These are phyloP conservation scores for Lotmaria passim DNA, from an alignment of 208 protist species.

Conservation along the genomic window DNA sequence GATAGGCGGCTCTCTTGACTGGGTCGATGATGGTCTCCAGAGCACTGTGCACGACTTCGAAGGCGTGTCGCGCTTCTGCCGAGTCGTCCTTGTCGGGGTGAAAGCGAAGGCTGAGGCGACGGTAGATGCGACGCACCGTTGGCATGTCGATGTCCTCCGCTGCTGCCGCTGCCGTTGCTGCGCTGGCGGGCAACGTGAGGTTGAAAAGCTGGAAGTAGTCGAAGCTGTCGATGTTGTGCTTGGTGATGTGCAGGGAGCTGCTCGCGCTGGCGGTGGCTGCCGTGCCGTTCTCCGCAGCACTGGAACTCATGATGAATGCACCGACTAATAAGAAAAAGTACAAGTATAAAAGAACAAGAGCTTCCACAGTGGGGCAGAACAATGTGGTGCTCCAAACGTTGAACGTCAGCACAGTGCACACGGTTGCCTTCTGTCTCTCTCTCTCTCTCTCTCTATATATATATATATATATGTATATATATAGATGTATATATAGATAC, in stretches of 20 bases:
- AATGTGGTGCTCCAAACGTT: no score
- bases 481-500: no score
- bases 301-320: constrained; percentile 3
- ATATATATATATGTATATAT: no score
- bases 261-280: not conserved
- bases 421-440: no score
- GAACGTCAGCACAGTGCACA: no score
- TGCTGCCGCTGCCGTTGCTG: not conserved
- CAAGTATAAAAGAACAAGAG: no score
- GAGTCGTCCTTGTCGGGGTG: constrained; percentile 88
- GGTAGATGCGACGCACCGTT: constrained; percentile 50
- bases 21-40: constrained; percentile 70
- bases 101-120: constrained; percentile 75
- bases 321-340: constrained; percentile 7
- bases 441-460: no score
- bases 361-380: no score
- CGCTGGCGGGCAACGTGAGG: constrained; percentile 18
- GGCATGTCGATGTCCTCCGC: constrained; percentile 25
- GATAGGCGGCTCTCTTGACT: constrained; percentile 43
- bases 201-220: constrained; percentile 76
- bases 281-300: not conserved
- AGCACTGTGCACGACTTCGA: constrained; percentile 65
- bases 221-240: constrained; percentile 55
- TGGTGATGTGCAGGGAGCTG: constrained; percentile 42
- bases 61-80: constrained; percentile 60